A percentile compares a stretch with the other conserved stretches of the same genome.
Conservation (phyloP, 2,329 filamentous ascomycete species). For the Pseudogymnoascus sp. region DNA sequence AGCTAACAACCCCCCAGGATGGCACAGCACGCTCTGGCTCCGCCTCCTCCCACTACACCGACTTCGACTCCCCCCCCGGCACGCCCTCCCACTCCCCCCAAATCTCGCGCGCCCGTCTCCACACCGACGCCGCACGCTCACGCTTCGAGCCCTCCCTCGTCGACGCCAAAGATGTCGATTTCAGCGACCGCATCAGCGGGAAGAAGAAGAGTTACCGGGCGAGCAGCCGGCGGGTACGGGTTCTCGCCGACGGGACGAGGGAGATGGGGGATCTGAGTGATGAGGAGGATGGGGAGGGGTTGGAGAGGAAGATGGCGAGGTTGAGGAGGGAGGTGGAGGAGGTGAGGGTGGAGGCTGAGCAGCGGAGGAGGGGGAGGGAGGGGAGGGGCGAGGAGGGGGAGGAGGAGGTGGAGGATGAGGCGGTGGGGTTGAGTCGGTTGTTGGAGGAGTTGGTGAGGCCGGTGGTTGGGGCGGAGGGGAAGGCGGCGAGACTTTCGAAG, state of each 20-base stretch:
- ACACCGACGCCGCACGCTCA: conserved; percentile 68
- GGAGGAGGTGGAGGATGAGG: conserved; percentile 41
- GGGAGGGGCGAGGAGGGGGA: conserved; percentile 31
- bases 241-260: conserved; percentile 53
- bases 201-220: conserved; percentile 79
- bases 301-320: conserved; percentile 72
- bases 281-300: conserved; percentile 63
- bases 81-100: conserved; percentile 40
- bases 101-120: conserved; percentile 69
- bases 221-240: conserved; percentile 56
- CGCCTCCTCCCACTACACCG: conserved; percentile 47
- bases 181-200: conserved; percentile 77
- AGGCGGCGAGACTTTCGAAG: conserved; percentile 21
- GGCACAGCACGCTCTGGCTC: conserved; percentile 44
- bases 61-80: conserved; percentile 53
- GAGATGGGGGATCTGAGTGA: conserved; percentile 69
- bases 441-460: conserved; percentile 51
- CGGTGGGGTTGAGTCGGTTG: conserved; percentile 61
- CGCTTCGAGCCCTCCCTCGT: conserved; percentile 69
- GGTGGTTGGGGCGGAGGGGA: conserved; percentile 13
- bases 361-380: conserved; percentile 39
- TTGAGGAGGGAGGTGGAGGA: conserved; percentile 76
- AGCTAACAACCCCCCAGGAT: conserved; percentile 17
- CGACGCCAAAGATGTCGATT: conserved; percentile 71
- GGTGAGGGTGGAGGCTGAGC: conserved; percentile 50